phyloP scores from a whole-genome alignment of 345 rosid genomes.

The Pistacia atlantica region DNA sequence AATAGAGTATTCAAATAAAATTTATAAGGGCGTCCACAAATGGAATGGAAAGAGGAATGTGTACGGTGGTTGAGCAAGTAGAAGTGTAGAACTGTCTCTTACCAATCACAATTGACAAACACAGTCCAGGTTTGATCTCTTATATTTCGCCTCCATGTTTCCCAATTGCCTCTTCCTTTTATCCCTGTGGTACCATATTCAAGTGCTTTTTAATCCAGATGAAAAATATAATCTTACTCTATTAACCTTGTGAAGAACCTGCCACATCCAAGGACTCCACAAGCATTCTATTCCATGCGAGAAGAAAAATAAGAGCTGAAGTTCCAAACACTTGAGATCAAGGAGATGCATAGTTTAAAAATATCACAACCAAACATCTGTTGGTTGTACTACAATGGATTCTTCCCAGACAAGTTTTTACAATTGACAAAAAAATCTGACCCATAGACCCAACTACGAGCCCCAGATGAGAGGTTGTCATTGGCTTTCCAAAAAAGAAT shows the following conservation, averaged over 20 bases:
- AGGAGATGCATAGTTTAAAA: background rate
- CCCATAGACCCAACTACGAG: background rate
- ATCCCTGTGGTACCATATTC: background rate
- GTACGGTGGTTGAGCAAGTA: background rate
- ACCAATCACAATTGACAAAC: background rate
- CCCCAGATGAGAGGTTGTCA: background rate
- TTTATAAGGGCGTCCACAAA: background rate
- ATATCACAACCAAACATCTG: background rate
- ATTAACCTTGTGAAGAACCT: background rate
- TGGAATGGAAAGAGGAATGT: background rate
- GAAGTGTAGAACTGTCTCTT: background rate
- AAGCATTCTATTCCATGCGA: background rate
- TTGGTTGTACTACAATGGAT: background rate
- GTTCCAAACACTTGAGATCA: slow-evolving; percentile 2
- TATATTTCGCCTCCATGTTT: background rate
- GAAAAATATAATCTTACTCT: background rate
- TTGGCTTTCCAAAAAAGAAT: background rate
- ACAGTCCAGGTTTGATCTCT: background rate
- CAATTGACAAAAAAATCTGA: slow-evolving; percentile 19
- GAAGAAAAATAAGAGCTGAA: background rate
- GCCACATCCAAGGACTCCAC: background rate
- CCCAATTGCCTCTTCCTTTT: background rate
- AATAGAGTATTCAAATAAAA: background rate
- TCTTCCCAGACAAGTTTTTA: background rate
- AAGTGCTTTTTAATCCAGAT: background rate